These are phyloP conservation scores for Pseudohyphozyma bogoriensis DNA, from an alignment of 768 basidiomycete species.

Conservation along the genomic window DNA sequence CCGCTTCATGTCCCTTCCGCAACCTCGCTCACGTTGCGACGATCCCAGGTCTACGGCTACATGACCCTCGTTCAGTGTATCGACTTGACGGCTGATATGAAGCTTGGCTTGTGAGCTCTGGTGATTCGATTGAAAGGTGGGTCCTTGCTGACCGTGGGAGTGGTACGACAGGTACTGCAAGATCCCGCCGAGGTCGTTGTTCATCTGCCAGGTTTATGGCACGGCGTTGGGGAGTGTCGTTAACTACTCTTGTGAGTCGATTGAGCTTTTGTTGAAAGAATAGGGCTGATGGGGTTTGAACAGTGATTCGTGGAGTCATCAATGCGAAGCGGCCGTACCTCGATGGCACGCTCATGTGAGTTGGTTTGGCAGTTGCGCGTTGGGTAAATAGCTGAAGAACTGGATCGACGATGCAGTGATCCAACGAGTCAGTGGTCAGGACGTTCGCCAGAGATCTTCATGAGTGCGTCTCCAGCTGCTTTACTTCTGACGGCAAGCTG, in stretches of 20 bases:
- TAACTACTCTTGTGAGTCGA: slow-evolving; percentile 28
- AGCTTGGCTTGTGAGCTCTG: slow-evolving; percentile 33
- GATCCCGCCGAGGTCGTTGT: slow-evolving; percentile 32
- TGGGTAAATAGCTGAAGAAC: not conserved
- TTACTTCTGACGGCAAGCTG: not conserved
- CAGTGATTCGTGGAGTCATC: slow-evolving; percentile 32
- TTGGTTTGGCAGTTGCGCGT: not conserved
- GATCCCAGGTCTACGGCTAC: slow-evolving; percentile 25
- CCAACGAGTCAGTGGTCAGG: slow-evolving; percentile 33
- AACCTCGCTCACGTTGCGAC: not conserved
- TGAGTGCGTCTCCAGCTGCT: slow-evolving; percentile 20
- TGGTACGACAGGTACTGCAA: slow-evolving; percentile 12
- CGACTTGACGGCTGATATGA: slow-evolving; percentile 32
- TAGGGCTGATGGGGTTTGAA: not conserved
- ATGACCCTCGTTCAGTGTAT: slow-evolving; percentile 32
- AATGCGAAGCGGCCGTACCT: slow-evolving; percentile 34
- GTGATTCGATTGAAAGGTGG: not conserved
- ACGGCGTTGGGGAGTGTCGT: slow-evolving; percentile 33
- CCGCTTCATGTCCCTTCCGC: not conserved
- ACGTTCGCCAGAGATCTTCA: slow-evolving; percentile 25
- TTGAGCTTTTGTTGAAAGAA: not conserved
- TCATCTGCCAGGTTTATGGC: slow-evolving; percentile 30
- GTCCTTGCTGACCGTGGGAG: not conserved
- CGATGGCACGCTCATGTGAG: slow-evolving; percentile 29
- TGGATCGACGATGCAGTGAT: slow-evolving; percentile 6